Evolutionary conservation across 2,329 filamentous ascomycete species (phyloP).

Genomic region (Phialocephala sp.): DNA sequence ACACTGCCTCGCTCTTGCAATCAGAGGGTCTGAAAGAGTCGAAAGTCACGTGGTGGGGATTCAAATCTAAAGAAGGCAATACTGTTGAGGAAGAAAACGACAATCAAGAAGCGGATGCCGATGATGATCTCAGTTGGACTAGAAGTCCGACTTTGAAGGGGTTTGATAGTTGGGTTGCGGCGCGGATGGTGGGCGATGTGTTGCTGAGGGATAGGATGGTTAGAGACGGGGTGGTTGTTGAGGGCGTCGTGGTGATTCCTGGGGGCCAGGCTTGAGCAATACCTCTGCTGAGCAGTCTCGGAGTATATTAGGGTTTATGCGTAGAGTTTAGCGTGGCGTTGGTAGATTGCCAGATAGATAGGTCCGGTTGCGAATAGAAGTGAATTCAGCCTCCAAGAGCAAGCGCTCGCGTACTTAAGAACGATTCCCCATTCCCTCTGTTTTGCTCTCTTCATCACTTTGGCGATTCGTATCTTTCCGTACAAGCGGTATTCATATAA

Average conservation of each 20-base stretch:
- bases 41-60: slow-evolving; percentile 37
- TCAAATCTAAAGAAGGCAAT: slow-evolving; percentile 8
- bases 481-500: no score
- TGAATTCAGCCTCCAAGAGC: not conserved
- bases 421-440: no score
- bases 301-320: not conserved
- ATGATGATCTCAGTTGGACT: not conserved
- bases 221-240: slow-evolving; percentile 27
- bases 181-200: slow-evolving; percentile 36
- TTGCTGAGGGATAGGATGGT: slow-evolving; percentile 37
- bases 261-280: not conserved
- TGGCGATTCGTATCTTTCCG: no score
- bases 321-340: not conserved
- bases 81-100: not conserved
- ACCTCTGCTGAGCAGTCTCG: not conserved
- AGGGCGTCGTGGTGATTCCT: slow-evolving; percentile 11
- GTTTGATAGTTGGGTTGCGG: slow-evolving; percentile 35
- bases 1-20: slow-evolving; percentile 28
- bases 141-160: not conserved
- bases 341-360: not conserved
- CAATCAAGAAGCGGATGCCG: not conserved
- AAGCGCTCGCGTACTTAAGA: not conserved
- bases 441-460: no score
- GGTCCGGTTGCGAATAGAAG: not conserved
- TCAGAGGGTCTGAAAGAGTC: slow-evolving; percentile 25